Conservation (phyloP, 306 rosid genomes). For the Dalbergia cultrata region DNA sequence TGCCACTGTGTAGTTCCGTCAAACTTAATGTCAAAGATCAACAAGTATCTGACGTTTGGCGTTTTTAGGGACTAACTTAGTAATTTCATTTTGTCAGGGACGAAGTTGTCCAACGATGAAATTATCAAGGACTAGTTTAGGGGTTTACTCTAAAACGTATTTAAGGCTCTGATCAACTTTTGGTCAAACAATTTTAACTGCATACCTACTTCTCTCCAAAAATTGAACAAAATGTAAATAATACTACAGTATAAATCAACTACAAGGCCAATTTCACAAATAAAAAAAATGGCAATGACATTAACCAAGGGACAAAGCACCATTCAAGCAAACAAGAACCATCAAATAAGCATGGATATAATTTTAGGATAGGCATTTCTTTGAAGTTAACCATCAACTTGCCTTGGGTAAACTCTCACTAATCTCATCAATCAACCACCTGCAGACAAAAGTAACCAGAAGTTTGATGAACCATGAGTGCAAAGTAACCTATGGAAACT, state of each 20-base stretch:
- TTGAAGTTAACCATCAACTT: slow-evolving; percentile 52
- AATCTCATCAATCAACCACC: slow-evolving; percentile 97
- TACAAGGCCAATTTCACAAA: not conserved
- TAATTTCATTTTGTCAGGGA: too few species aligned
- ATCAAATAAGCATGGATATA: slow-evolving; percentile 35
- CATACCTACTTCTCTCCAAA: slow-evolving; percentile 41
- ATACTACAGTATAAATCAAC: slow-evolving; percentile 10
- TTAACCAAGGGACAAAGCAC: slow-evolving; percentile 3
- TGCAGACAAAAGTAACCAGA: slow-evolving; percentile 53
- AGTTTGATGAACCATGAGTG: slow-evolving; percentile 35
- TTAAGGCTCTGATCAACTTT: slow-evolving; percentile 15
- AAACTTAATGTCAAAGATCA: too few species aligned
- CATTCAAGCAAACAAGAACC: not conserved
- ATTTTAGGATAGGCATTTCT: slow-evolving; percentile 38
- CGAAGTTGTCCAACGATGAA: too few species aligned
- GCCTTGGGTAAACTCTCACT: slow-evolving; percentile 89
- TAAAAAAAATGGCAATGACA: not conserved
- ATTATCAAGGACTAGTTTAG: too few species aligned
- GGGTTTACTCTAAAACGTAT: not conserved
- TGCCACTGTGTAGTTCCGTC: too few species aligned
- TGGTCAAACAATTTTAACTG: slow-evolving; percentile 6
- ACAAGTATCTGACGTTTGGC: too few species aligned
- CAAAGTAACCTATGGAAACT: slow-evolving; percentile 26
- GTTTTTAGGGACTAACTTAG: too few species aligned
- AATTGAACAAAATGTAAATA: slow-evolving; percentile 30